Base-by-base conservation (phyloP, 306 rosid species). In the Vicia villosa region DNA sequence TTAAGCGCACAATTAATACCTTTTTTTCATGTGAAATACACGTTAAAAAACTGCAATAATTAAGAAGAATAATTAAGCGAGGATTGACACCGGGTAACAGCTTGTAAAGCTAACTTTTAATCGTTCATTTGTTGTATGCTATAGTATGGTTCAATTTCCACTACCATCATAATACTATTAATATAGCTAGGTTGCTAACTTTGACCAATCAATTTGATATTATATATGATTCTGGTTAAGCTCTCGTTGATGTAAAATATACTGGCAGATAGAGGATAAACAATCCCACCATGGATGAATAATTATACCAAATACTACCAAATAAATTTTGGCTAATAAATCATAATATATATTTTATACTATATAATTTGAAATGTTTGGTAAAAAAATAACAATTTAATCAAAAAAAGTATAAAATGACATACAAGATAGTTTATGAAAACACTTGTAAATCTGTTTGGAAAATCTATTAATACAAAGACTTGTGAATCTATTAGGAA, bases 181-280 rank as follows among this genome's bases (percentile, higher is more conserved):
- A 30, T 10, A 47, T 12, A 40, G 40, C 55, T 61, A 40, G 40
- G 61, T 61, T 17, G 70, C 61, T 34, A 61, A 14, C 40, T 15
- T 66, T 72, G 81, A 54, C 65, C 20, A 41, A 60, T 13, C 36
- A 50, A 28, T 50, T 20, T 21, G 36, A 68, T 67, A 30, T 37
- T 10, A 1, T 21, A 20, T 52, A 15, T 10, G 30, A 52, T 52
- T 52, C 15, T 52, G 30, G 10, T 52, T 43, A 14, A 43, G 49
- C 15, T 43, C 16, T 13, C 7, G 13, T 13, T 43, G 7, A 43
- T 43, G 6, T 11, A 11, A 11, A 41, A 40, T 10, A 41, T 10
- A 11, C 15, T 30, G n/a, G 14, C n/a, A 14, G 46, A 41, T 41
- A 41, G 14, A 41, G 36, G 36, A 30, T 30, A 30, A 30, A 30